Base-by-base conservation (phyloP, 2,329 filamentous ascomycete genomes). In the Cryoendolithus antarcticus region DNA sequence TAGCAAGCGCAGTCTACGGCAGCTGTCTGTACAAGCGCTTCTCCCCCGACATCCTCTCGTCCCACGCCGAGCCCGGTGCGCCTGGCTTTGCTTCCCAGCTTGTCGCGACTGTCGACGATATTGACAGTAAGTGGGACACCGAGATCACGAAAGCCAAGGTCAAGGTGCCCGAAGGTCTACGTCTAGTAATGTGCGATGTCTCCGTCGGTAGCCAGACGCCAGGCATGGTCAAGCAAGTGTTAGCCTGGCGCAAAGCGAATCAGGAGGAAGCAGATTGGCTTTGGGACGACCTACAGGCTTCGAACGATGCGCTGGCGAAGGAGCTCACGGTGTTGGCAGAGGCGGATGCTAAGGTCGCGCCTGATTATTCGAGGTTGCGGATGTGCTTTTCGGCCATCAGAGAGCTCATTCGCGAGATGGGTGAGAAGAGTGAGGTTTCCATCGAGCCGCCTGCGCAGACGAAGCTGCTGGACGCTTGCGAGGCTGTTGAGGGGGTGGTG, bases 151-250 rank as follows among this genome's bases (percentile, higher is more conserved):
- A 85, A 52, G 75, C 79, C 4, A 73, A 69, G 10, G 77, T 89
- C 38, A 71, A 69, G 44, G 69, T 96, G 42, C 88, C 89, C 0
- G 53, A 60, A 1, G 85, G 84, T 1, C 65, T 93, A 49, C 74
- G 81, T 15, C 69, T 96, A 48, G 75, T 93, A 44, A 91, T 98
- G 80, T 94, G 86, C 56, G 91, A 98, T 56, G 91, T 98, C 5
- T 85, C 93, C 58, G 94, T 88, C 56, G 91, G 91, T 27, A 89
- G 81, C 35, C 76, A 93, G 65, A 96, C 89, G 6, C 88, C 93
- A 0, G 75, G 86, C 9, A 96, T 98, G 91, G 91, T 95, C 30
- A 93, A 89, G 65, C 75, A 84, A 56, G 84, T 98, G 9, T 70
- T 96, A 3, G 72, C 74, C 27, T 98, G 91, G 91, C 71, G 82